Evolutionary conservation across 208 protist genomes (phyloP).

Genomic region (Wallacemonas sp.): DNA sequence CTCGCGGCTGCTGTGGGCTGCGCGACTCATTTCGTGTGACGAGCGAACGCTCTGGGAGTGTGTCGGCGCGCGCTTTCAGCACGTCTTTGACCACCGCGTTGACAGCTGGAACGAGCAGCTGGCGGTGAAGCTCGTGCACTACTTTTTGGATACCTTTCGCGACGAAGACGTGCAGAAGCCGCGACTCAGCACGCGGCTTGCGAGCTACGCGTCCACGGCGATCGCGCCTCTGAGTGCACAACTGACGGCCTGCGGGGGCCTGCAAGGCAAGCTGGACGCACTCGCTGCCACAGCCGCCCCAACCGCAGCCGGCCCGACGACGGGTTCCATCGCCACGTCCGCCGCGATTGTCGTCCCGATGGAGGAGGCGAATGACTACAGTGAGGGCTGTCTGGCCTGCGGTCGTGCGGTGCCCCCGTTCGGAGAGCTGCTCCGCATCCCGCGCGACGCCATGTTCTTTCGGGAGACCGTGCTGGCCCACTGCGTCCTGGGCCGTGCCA

Average conservation of each 20-base stretch:
- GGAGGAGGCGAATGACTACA: conserved; percentile 31
- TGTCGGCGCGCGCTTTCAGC: conserved; percentile 34
- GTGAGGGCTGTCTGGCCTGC: conserved; percentile 76
- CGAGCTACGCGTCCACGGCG: conserved; percentile 29
- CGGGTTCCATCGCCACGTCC: background rate
- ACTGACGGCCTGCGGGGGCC: background rate
- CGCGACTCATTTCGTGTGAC: conserved; percentile 67
- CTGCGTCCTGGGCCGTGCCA: conserved; percentile 55
- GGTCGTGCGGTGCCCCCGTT: conserved; percentile 39
- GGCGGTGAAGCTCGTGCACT: conserved; percentile 68
- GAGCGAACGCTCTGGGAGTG: conserved; percentile 77
- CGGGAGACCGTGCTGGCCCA: conserved; percentile 45
- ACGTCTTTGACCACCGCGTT: conserved; percentile 27
- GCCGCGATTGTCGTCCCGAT: conserved; percentile 35
- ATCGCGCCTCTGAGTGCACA: conserved; percentile 45
- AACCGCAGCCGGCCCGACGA: no score
- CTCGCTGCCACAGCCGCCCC: background rate
- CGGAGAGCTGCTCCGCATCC: conserved; percentile 72
- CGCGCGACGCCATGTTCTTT: conserved; percentile 73
- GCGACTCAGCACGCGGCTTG: conserved; percentile 26
- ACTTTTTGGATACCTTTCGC: conserved; percentile 24
- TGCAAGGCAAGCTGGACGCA: background rate
- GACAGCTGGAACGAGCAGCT: conserved; percentile 87
- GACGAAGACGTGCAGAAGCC: background rate
- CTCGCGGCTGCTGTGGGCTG: conserved; percentile 30